Evolutionary conservation across 108 stramenopile genomes (phyloP).

Genomic region (Conticribra guillardii): DNA sequence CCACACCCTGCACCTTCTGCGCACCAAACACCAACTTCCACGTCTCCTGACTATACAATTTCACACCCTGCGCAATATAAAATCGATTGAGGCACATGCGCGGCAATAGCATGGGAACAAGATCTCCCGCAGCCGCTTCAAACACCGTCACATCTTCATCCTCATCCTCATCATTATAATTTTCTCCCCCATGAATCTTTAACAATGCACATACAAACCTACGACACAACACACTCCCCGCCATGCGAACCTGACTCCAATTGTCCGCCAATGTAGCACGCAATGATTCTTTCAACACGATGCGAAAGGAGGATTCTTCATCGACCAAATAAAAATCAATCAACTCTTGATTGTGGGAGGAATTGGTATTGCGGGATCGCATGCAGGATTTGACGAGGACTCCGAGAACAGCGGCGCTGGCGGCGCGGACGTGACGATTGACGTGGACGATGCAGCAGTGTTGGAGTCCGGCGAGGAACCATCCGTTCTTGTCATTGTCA

Average conservation of each 20-base stretch:
- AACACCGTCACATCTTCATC: constrained; percentile 43
- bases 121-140: constrained; percentile 42
- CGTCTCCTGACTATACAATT: constrained; percentile 93
- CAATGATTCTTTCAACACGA: constrained; percentile 39
- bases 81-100: constrained; percentile 98
- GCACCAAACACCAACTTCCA: constrained; percentile 83
- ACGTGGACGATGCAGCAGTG: constrained; percentile 80
- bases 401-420: constrained; percentile 86
- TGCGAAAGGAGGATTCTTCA: constrained; percentile 37
- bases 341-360: background rate
- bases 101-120: constrained; percentile 76
- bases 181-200: constrained; percentile 17
- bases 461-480: constrained; percentile 52
- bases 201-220: constrained; percentile 77
- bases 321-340: background rate
- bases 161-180: constrained; percentile 17
- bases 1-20: background rate
- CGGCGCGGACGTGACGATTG: constrained; percentile 96
- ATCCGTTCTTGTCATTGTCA: constrained; percentile 14
- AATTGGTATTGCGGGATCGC: constrained; percentile 11
- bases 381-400: constrained; percentile 61
- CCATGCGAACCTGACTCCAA: constrained; percentile 98
- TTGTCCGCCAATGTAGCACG: constrained; percentile 86
- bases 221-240: constrained; percentile 89
- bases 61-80: constrained; percentile 96